Conservation (phyloP, 208 protist species). For the Porcisia hertigi region DNA sequence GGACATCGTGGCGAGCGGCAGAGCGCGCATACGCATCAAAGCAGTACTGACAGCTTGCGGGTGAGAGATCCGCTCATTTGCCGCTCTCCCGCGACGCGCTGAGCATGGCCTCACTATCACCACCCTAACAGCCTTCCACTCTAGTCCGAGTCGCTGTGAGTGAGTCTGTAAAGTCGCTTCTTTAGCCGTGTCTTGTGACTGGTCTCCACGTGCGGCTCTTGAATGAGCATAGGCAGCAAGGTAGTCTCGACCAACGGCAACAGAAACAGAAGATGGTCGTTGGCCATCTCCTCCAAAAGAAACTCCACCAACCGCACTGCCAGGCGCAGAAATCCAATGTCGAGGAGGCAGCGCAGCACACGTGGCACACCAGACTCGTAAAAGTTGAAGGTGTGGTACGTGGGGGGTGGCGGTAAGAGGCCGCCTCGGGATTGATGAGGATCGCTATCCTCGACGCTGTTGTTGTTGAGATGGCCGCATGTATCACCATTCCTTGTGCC, state of each 20-base stretch:
- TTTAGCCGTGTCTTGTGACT: constrained; percentile 63
- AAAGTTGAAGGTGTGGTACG: constrained; percentile 46
- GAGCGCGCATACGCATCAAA: not conserved
- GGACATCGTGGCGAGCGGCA: not conserved
- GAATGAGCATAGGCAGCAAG: constrained; percentile 54
- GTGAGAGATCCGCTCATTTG: not conserved
- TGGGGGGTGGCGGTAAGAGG: not conserved
- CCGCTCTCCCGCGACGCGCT: not conserved
- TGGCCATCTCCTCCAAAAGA: constrained; percentile 75
- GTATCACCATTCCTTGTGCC: not conserved
- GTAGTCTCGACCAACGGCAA: constrained; percentile 39
- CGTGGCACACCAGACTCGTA: constrained; percentile 55
- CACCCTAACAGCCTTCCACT: not conserved
- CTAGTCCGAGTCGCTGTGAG: constrained; percentile 86
- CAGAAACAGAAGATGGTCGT: constrained; percentile 52
- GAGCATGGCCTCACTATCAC: too few relatives aligned
- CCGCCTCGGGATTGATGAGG: not conserved
- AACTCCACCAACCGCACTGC: constrained; percentile 82
- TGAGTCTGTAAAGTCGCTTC: constrained; percentile 57
- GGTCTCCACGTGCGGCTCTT: constrained; percentile 40
- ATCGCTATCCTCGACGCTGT: not conserved
- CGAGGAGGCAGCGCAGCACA: constrained; percentile 67
- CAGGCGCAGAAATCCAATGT: constrained; percentile 63
- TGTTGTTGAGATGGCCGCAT: not conserved
- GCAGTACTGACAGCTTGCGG: not conserved